Conservation (phyloP, 2,329 filamentous ascomycete genomes). For the Hypoxylon sp. region DNA sequence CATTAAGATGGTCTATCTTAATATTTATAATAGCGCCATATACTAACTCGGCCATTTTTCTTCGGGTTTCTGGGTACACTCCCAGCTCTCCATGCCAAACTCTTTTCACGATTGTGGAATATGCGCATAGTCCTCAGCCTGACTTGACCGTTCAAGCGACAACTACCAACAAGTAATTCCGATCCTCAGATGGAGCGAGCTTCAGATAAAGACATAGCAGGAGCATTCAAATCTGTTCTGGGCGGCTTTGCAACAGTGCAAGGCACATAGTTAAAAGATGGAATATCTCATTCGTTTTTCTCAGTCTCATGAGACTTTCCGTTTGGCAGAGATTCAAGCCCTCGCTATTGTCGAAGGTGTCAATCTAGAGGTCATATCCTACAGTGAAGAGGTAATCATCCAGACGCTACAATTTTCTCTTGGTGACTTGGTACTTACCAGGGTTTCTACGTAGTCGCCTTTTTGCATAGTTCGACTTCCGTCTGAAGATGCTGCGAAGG, state of each 20-base stretch:
- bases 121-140: conserved; percentile 3
- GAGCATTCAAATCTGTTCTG: conserved; percentile 16
- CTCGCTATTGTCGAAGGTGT: conserved; percentile 79
- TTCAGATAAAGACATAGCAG: conserved; percentile 19
- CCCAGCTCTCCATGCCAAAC: conserved; percentile 16
- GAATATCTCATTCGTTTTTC: conserved; percentile 92
- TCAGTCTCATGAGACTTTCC: conserved; percentile 92
- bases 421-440: conserved; percentile 16
- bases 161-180: conserved; percentile 5
- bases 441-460: conserved; percentile 75
- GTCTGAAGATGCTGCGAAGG: conserved; percentile 74
- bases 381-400: conserved; percentile 77
- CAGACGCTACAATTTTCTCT: background rate
- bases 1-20: conserved; percentile 20
- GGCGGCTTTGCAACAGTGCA: conserved; percentile 12
- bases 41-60: conserved; percentile 32
- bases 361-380: conserved; percentile 80
- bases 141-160: conserved; percentile 2
- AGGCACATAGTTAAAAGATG: conserved; percentile 58
- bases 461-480: conserved; percentile 84
- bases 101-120: conserved; percentile 21
- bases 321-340: conserved; percentile 85
- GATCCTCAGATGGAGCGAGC: conserved; percentile 45
- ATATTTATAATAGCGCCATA: conserved; percentile 35
- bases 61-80: conserved; percentile 41